Conservation (phyloP, 176 grass and related monocot genomes). For the Oryza officinalis region DNA sequence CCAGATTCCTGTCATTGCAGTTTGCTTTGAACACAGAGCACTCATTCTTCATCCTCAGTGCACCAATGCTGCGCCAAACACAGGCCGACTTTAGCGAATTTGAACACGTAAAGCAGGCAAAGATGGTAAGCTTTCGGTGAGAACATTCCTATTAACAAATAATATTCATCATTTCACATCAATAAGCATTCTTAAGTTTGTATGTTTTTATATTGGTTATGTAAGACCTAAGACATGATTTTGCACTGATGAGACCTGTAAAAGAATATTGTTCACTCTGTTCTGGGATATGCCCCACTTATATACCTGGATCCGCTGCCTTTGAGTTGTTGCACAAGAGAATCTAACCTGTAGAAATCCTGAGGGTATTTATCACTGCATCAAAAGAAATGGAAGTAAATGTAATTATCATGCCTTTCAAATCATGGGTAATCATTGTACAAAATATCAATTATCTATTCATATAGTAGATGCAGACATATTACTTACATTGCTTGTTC, state of each 20-base stretch:
- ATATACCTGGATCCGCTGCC: constrained; percentile 67
- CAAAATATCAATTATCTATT: background rate
- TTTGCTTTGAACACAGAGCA: constrained; percentile 56
- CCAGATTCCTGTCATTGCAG: constrained; percentile 53
- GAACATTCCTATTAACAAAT: constrained; percentile 16
- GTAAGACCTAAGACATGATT: background rate
- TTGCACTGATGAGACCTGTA: background rate
- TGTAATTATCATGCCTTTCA: constrained; percentile 9
- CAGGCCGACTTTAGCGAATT: constrained; percentile 2
- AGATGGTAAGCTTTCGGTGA: background rate
- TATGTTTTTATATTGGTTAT: constrained; percentile 4
- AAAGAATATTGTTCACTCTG: background rate
- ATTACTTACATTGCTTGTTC: constrained; percentile 65
- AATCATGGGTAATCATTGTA: constrained; percentile 1
- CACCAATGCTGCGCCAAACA: constrained; percentile 59
- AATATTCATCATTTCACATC: background rate
- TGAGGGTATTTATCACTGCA: constrained; percentile 65
- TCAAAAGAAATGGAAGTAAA: constrained; percentile 34
- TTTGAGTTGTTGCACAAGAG: constrained; percentile 63
- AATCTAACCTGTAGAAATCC: constrained; percentile 60
- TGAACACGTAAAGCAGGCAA: background rate
- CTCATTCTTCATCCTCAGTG: constrained; percentile 67
- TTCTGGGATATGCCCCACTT: constrained; percentile 29
- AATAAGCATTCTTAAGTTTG: constrained; percentile 20
- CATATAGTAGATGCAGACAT: background rate